These are phyloP conservation scores for Martensiomyces pterosporus DNA, from an alignment of 192 early-diverging fungal genomes.

Conservation along the genomic window DNA sequence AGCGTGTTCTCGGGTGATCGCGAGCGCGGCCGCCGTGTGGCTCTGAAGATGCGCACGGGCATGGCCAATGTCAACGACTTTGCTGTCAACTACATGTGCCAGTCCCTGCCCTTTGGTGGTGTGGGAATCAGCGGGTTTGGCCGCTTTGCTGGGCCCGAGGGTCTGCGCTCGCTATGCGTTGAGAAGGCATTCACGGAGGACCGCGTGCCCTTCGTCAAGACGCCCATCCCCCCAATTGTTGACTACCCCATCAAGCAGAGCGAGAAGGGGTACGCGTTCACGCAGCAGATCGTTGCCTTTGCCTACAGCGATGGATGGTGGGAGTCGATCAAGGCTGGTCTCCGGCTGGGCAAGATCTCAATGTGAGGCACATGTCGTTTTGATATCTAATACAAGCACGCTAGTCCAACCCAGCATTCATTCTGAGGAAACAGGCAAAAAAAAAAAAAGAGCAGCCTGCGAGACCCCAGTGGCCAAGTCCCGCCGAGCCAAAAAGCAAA, in stretches of 20 bases:
- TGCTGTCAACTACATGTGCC: slow-evolving; percentile 79
- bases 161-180: slow-evolving; percentile 65
- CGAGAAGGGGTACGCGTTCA: slow-evolving; percentile 54
- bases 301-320: slow-evolving; percentile 51
- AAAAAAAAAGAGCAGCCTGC: too few relatives aligned
- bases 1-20: slow-evolving; percentile 74
- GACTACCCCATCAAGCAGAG: slow-evolving; percentile 67
- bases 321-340: slow-evolving; percentile 50
- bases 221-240: slow-evolving; percentile 68
- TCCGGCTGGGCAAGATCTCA: slow-evolving; percentile 52
- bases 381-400: too few relatives aligned
- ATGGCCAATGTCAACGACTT: slow-evolving; percentile 89
- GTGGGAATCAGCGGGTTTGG: slow-evolving; percentile 76
- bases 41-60: slow-evolving; percentile 61
- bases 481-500: too few relatives aligned
- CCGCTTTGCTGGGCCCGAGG: slow-evolving; percentile 71
- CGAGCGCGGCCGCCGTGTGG: slow-evolving; percentile 55
- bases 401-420: too few relatives aligned
- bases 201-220: slow-evolving; percentile 66
- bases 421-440: too few relatives aligned
- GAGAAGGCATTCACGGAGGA: slow-evolving; percentile 70
- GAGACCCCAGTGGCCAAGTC: too few relatives aligned
- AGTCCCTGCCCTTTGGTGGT: slow-evolving; percentile 78
- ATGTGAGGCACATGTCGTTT: too few relatives aligned
- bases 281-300: slow-evolving; percentile 54